Conservation (phyloP, 1,284 basidiomycete species). For the Amylostereum areolatum region DNA sequence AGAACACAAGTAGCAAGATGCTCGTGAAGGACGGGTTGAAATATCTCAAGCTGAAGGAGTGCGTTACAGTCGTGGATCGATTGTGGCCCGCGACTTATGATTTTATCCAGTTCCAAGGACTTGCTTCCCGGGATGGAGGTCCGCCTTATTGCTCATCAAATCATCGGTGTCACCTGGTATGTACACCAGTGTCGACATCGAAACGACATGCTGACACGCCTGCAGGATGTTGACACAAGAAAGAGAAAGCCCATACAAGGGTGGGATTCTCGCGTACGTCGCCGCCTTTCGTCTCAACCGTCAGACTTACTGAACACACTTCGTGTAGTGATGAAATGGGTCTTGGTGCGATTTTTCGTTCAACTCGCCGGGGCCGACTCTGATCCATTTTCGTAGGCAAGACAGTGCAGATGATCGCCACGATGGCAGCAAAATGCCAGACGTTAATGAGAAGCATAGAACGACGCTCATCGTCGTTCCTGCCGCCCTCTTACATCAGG, state of each 20-base stretch:
- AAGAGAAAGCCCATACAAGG: slow-evolving; percentile 34
- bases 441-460: slow-evolving; percentile 34
- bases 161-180: slow-evolving; percentile 67
- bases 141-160: slow-evolving; percentile 63
- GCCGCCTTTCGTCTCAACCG: not conserved
- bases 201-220: not conserved
- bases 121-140: slow-evolving; percentile 58
- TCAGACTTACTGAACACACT: slow-evolving; percentile 1
- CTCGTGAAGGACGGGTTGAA: slow-evolving; percentile 46
- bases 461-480: slow-evolving; percentile 66
- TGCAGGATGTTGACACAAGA: slow-evolving; percentile 59
- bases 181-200: slow-evolving; percentile 16
- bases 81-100: slow-evolving; percentile 1
- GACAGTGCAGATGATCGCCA: slow-evolving; percentile 71
- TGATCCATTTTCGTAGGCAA: slow-evolving; percentile 33
- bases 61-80: slow-evolving; percentile 12
- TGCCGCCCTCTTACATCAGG: slow-evolving; percentile 61
- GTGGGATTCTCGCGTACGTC: slow-evolving; percentile 72
- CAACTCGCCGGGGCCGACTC: not conserved
- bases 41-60: slow-evolving; percentile 44
- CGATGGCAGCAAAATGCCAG: slow-evolving; percentile 58
- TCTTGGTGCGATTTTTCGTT: slow-evolving; percentile 40
- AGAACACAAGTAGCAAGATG: slow-evolving; percentile 46
- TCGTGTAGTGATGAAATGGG: slow-evolving; percentile 80
- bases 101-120: slow-evolving; percentile 37